A percentile compares a stretch with the other conserved stretches of the same genome.
These are phyloP conservation scores for Spathaspora arborariae DNA, from an alignment of 805 yeast genomes.

Conservation along the genomic window DNA sequence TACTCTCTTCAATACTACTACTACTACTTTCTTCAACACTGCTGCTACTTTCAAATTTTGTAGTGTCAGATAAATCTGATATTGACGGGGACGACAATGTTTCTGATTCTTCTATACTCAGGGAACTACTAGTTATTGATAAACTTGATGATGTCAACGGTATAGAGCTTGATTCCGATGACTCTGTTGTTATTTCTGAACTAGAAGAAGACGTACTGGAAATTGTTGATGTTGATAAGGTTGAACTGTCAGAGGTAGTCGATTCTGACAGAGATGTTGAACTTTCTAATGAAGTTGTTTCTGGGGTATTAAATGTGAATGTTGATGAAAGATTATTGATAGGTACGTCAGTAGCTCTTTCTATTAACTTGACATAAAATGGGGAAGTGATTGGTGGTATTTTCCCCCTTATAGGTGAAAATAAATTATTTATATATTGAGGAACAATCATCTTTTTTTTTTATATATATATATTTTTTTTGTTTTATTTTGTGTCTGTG, in stretches of 20 bases:
- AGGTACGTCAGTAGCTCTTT: not conserved
- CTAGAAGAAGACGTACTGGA: not conserved
- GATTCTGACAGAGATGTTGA: not conserved
- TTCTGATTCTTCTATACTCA: not conserved
- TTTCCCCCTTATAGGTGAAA: not conserved
- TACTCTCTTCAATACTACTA: conserved; percentile 1
- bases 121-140: not conserved
- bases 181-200: not conserved
- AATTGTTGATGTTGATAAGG: not conserved
- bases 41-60: not conserved
- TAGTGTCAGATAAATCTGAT: not conserved
- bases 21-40: not conserved
- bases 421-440: not conserved
- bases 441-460: not conserved
- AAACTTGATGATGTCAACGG: not conserved
- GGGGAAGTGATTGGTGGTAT: not conserved
- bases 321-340: not conserved
- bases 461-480: no score
- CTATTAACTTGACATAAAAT: not conserved
- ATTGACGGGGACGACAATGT: not conserved
- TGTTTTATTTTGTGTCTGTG: not conserved
- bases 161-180: not conserved
- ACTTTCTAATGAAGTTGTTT: not conserved
- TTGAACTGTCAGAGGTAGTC: not conserved
- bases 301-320: not conserved